Evolutionary conservation across 2,329 filamentous ascomycete genomes (phyloP).

Genomic region (Beauveria brongniartii): DNA sequence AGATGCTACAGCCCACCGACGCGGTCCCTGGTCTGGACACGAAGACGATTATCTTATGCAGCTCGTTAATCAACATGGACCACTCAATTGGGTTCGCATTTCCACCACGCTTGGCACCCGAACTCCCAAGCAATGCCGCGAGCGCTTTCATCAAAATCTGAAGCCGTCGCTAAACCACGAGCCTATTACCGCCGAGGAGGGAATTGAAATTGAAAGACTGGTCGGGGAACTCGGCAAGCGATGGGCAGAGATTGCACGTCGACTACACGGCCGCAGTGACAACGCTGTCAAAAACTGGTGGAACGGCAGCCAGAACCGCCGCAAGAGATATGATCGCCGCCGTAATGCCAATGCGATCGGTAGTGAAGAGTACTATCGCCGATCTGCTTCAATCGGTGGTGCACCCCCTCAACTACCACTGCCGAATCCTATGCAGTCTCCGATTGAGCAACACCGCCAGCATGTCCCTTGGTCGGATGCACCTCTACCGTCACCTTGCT

Average conservation of each 20-base stretch:
- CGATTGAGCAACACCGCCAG: conserved; percentile 16
- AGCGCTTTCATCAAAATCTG: conserved; percentile 89
- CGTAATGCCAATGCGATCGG: conserved; percentile 21
- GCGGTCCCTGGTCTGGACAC: conserved; percentile 74
- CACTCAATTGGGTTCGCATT: conserved; percentile 87
- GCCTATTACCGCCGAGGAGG: conserved; percentile 65
- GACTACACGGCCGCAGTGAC: conserved; percentile 77
- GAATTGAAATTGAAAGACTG: conserved; percentile 64
- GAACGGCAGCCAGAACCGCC: conserved; percentile 86
- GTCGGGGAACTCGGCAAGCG: conserved; percentile 74
- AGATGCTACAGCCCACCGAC: conserved; percentile 17
- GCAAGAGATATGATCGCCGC: conserved; percentile 43
- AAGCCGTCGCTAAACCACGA: conserved; percentile 68
- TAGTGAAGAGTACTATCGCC: conserved; percentile 9
- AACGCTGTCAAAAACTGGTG: conserved; percentile 98
- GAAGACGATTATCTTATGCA: conserved; percentile 66
- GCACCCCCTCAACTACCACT: conserved; percentile 17
- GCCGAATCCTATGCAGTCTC: conserved; percentile 13
- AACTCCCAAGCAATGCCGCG: conserved; percentile 89
- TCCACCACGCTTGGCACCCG: conserved; percentile 66
- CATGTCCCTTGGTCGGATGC: conserved; percentile 21
- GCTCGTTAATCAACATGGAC: conserved; percentile 62
- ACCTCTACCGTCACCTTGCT: conserved; percentile 29
- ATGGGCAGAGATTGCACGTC: conserved; percentile 87
- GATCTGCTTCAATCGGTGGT: neutral